phyloP scores from a whole-genome alignment of 805 yeast genomes.

The Yamadazyma takamatsuzukensis region DNA sequence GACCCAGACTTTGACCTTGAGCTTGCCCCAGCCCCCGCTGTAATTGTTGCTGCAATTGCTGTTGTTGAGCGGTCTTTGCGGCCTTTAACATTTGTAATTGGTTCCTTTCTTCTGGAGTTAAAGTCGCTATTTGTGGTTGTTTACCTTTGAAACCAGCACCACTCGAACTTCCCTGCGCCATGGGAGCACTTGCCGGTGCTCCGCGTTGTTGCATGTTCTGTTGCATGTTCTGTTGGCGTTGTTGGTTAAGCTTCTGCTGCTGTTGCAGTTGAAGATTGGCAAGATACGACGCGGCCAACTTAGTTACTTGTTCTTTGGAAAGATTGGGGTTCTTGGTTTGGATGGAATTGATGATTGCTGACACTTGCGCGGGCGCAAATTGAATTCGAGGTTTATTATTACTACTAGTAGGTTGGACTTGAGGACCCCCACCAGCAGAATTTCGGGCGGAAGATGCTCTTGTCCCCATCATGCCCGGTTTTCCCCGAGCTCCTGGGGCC shows the following conservation, averaged over 20 bases:
- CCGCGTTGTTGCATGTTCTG: too few species aligned
- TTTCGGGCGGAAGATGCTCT: constrained; percentile 9
- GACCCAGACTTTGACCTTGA: neutral
- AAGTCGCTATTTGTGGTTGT: constrained; percentile 28
- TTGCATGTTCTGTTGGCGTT: constrained; percentile 17
- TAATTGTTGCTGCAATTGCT: constrained; percentile 17
- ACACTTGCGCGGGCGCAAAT: constrained; percentile 60
- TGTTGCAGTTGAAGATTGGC: constrained; percentile 56
- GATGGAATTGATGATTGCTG: constrained; percentile 60
- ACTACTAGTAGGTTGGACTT: constrained; percentile 15
- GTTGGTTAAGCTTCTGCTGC: constrained; percentile 29
- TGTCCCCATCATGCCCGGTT: constrained; percentile 15
- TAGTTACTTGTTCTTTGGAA: constrained; percentile 61
- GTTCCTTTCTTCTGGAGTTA: constrained; percentile 42
- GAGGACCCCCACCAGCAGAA: constrained; percentile 8
- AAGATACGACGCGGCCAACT: constrained; percentile 60
- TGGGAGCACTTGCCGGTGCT: too few species aligned
- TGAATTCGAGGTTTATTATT: constrained; percentile 31
- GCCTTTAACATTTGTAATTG: constrained; percentile 40
- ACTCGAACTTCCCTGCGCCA: neutral
- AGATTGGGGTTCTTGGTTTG: constrained; percentile 63
- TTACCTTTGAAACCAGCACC: constrained; percentile 1
- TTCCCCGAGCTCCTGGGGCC: constrained; percentile 1
- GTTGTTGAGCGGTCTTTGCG: constrained; percentile 27
- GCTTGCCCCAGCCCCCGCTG: constrained; percentile 1